Evolutionary conservation across 139 green algal species (phyloP), one percentile per base, ranked within the genome.

Genomic region (Marvania coccoides): DNA sequence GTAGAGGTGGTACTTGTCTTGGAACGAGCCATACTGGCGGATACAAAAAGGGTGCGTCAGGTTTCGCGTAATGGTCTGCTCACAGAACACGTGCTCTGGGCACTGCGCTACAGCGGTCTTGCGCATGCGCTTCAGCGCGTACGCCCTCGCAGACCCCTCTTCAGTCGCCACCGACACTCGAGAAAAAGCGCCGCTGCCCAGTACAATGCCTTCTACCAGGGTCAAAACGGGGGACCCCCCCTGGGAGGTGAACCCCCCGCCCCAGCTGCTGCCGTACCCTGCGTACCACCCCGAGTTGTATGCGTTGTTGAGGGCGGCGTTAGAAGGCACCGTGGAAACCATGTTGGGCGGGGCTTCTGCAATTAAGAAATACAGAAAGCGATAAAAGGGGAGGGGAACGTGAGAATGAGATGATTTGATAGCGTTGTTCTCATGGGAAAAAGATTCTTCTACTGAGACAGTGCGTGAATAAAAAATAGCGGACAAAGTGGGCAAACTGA

Each of bases 1-100:
- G 85, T 97, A 98, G 19, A 97, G 75, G 64, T 96, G 84, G 68
- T 90, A 87, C 67, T 88, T 88, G 83, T 95, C 90, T 85, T 97
- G 87, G 77, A 97, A 97, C 7, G 83, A 90, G 9, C 85, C 87
- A 71, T 98, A 97, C 80, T 96, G 90, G 1, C 90, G 80, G 60
- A 98, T 93, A 76, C 91, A 94, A 80, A 96, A 96, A 30, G 88
- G 89, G 79, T 98, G 91, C 9, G 86, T 85, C 19, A 89, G 84
- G 82, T 95, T 95, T 48, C 87, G 83, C 0, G 91, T 95, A 80
- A 98, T 95, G 60, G 82, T 74, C 78, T 96, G 91, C 79, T 98
- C 92, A 68, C 88, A 96, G 63, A 90, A 96, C 1, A 98, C 85
- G 73, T 98, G 92, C 77, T 96, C 90, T 0, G 89, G 85, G 80